phyloP scores from a whole-genome alignment of 108 stramenopile species.

The Fragilaria crotonensis region DNA sequence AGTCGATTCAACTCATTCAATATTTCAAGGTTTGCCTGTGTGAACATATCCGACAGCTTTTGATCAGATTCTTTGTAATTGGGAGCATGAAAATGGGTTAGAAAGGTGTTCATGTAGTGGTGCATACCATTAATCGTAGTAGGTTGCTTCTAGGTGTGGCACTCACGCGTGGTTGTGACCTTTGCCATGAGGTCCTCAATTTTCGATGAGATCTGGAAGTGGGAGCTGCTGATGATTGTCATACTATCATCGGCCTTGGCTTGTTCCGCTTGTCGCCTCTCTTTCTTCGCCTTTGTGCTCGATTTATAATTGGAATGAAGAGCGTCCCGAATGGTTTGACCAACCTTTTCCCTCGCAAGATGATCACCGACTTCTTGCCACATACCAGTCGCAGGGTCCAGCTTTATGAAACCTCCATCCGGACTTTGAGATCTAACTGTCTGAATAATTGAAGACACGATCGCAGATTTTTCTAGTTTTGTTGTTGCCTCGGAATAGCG shows the following conservation, averaged over 20 bases:
- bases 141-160: too few relatives aligned
- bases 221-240: neutral
- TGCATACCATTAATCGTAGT: too few relatives aligned
- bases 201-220: neutral
- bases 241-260: neutral
- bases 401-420: slow-evolving; percentile 29
- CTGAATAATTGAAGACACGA: slow-evolving; percentile 23
- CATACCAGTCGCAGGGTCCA: slow-evolving; percentile 5
- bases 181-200: too few relatives aligned
- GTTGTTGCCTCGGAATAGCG: slow-evolving; percentile 11
- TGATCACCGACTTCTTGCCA: slow-evolving; percentile 28
- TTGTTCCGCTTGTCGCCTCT: slow-evolving; percentile 2
- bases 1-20: neutral
- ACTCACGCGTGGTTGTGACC: too few relatives aligned
- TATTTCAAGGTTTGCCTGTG: neutral
- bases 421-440: slow-evolving; percentile 15
- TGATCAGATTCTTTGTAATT: neutral
- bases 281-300: slow-evolving; percentile 29
- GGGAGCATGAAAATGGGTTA: neutral
- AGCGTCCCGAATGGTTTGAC: slow-evolving; percentile 35
- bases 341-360: slow-evolving; percentile 32
- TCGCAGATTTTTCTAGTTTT: slow-evolving; percentile 26
- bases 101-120: too few relatives aligned
- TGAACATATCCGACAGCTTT: neutral
- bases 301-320: slow-evolving; percentile 28